Percentiles rank a stretch among this genome's conserved stretches.
phyloP scores from a whole-genome alignment of 2,329 filamentous ascomycete genomes.

The Pseudohalonectria lignicola region DNA sequence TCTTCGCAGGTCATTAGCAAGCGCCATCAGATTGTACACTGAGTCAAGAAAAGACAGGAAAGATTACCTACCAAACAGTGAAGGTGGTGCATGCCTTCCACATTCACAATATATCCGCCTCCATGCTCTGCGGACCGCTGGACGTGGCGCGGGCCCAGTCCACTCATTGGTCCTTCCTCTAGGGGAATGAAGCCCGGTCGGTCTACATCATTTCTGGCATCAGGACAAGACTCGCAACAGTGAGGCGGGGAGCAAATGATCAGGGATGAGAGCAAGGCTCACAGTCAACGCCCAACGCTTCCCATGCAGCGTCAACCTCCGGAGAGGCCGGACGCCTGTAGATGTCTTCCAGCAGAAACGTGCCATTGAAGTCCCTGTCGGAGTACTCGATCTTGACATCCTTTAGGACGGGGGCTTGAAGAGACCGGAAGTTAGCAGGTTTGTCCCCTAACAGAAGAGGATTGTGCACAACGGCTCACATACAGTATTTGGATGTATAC shows the following conservation, averaged over 20 bases:
- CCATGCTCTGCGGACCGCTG: constrained; percentile 43
- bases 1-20: constrained; percentile 20
- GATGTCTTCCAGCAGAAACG: constrained; percentile 40
- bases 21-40: too few species aligned
- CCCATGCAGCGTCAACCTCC: constrained; percentile 48
- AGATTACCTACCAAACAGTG: constrained; percentile 44
- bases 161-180: constrained; percentile 35
- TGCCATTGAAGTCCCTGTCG: constrained; percentile 39
- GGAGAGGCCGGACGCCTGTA: constrained; percentile 38
- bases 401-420: constrained; percentile 20
- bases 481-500: constrained; percentile 7
- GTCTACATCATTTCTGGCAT: too few species aligned
- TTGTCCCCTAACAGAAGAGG: background rate
- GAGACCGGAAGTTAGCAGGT: background rate
- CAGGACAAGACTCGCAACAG: too few species aligned
- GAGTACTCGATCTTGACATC: constrained; percentile 20
- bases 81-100: constrained; percentile 44
- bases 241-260: too few species aligned
- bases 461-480: background rate
- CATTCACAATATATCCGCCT: constrained; percentile 46
- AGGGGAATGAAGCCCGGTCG: constrained; percentile 35
- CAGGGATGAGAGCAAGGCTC: constrained; percentile 12
- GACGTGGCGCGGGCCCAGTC: constrained; percentile 42
- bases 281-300: constrained; percentile 19
- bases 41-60: too few species aligned